phyloP scores from a whole-genome alignment of 495 filamentous ascomycete species.

The Annulohypoxylon nitens region DNA sequence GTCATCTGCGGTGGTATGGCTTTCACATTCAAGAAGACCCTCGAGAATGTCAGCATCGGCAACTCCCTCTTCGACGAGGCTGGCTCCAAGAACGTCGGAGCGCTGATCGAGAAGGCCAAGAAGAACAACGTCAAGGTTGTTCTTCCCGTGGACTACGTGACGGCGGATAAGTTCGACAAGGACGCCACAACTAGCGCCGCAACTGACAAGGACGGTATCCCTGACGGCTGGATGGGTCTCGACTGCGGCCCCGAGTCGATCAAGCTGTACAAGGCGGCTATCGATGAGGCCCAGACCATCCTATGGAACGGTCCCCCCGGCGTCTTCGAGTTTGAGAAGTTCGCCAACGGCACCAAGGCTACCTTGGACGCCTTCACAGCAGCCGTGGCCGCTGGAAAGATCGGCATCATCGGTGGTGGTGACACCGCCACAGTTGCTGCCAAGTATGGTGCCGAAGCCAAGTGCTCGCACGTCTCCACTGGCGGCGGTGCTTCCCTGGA shows the following conservation, averaged over 20 bases:
- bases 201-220: conserved; percentile 89
- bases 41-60: conserved; percentile 90
- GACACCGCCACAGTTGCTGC: conserved; percentile 98
- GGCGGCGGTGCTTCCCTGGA: conserved; percentile 96
- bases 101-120: conserved; percentile 95
- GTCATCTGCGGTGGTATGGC: conserved; percentile 99
- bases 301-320: conserved; percentile 98
- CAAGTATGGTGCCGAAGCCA: conserved; percentile 95
- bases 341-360: conserved; percentile 89
- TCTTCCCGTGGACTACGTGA: conserved; percentile 94
- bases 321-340: conserved; percentile 97
- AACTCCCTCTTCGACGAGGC: conserved; percentile 94
- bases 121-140: conserved; percentile 94
- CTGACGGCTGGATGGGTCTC: conserved; percentile 97
- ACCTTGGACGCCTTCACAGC: conserved; percentile 87
- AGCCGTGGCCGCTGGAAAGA: conserved; percentile 83
- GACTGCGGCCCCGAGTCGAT: conserved; percentile 92
- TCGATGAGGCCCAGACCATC: conserved; percentile 91
- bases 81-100: conserved; percentile 89
- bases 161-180: conserved; percentile 90
- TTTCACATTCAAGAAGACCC: conserved; percentile 99
- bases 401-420: conserved; percentile 97
- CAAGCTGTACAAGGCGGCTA: conserved; percentile 85
- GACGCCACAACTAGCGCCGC: conserved; percentile 86
- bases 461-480: conserved; percentile 97